Percentiles rank a stretch among this genome's conserved stretches.
Conservation (phyloP, 768 basidiomycete species). For the Collybiopsis confluens region DNA sequence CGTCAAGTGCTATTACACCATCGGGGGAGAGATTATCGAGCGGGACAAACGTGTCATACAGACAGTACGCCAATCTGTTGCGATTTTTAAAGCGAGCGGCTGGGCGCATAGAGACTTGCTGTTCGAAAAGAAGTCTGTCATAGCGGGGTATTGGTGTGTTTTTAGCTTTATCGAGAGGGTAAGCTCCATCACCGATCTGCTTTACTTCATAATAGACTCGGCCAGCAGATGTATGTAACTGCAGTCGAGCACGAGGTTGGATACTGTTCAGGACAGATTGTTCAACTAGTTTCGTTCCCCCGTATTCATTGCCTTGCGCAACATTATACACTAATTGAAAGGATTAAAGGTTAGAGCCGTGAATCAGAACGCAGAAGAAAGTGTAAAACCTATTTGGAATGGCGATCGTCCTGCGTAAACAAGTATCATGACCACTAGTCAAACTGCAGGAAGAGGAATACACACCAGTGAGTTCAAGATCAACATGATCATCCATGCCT, state of each 20-base stretch:
- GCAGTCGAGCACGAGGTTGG: constrained; percentile 74
- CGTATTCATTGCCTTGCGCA: constrained; percentile 61
- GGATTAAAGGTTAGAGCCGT: no score
- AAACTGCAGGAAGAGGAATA: neutral
- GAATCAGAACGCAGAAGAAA: no score
- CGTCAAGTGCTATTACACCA: constrained; percentile 67
- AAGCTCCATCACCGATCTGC: constrained; percentile 81
- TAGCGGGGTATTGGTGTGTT: constrained; percentile 61
- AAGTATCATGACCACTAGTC: neutral
- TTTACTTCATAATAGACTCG: constrained; percentile 88
- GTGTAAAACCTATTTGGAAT: no score
- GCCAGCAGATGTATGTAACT: constrained; percentile 76
- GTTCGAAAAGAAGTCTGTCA: constrained; percentile 74
- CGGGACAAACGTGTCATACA: constrained; percentile 62
- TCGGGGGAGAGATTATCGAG: constrained; percentile 50
- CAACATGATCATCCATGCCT: constrained; percentile 75
- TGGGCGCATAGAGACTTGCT: constrained; percentile 79
- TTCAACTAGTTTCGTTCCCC: constrained; percentile 66
- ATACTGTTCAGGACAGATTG: constrained; percentile 85
- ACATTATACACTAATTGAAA: constrained; percentile 87
- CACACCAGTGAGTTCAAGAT: constrained; percentile 75
- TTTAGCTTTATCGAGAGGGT: constrained; percentile 69
- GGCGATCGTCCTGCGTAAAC: constrained; percentile 71
- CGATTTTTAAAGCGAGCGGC: constrained; percentile 72
- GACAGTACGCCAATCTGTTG: constrained; percentile 68